Evolutionary conservation across 805 yeast genomes (phyloP).

Genomic region (Middelhovenomyces tepae): DNA sequence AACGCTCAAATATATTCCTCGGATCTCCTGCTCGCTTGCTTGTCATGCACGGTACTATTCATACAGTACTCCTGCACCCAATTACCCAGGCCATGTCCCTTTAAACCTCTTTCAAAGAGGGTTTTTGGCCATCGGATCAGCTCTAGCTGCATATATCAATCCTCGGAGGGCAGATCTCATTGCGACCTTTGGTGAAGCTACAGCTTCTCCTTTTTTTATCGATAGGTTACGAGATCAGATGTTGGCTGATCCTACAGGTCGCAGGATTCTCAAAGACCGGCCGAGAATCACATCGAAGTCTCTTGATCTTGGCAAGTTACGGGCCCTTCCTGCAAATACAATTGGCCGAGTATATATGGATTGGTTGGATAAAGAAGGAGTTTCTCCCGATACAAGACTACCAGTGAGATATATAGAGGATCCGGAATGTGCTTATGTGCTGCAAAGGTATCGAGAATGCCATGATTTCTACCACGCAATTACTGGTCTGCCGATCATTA

Average conservation of each 20-base stretch:
- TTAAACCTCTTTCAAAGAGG: slow-evolving; percentile 52
- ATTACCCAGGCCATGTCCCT: slow-evolving; percentile 75
- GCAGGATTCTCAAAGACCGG: slow-evolving; percentile 65
- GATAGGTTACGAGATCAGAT: slow-evolving; percentile 55
- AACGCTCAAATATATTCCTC: not conserved
- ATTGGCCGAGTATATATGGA: slow-evolving; percentile 71
- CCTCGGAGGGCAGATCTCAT: slow-evolving; percentile 34
- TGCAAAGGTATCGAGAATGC: slow-evolving; percentile 89
- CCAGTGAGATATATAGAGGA: slow-evolving; percentile 83
- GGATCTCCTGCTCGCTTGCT: not conserved
- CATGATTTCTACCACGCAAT: slow-evolving; percentile 95
- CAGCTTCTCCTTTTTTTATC: slow-evolving; percentile 67
- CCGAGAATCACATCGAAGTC: slow-evolving; percentile 76
- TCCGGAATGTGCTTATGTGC: slow-evolving; percentile 85
- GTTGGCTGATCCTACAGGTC: slow-evolving; percentile 68
- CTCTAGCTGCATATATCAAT: slow-evolving; percentile 54
- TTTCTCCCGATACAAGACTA: slow-evolving; percentile 87
- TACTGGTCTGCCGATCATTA: slow-evolving; percentile 78
- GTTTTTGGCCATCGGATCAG: slow-evolving; percentile 60
- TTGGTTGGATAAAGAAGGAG: slow-evolving; percentile 83
- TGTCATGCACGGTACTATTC: not conserved
- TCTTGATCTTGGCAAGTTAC: slow-evolving; percentile 52
- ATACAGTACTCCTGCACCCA: slow-evolving; percentile 9
- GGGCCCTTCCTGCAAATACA: slow-evolving; percentile 54
- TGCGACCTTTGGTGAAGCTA: slow-evolving; percentile 65